Base-by-base conservation (phyloP, 2,329 filamentous ascomycete genomes). In the Penicillium sp. region DNA sequence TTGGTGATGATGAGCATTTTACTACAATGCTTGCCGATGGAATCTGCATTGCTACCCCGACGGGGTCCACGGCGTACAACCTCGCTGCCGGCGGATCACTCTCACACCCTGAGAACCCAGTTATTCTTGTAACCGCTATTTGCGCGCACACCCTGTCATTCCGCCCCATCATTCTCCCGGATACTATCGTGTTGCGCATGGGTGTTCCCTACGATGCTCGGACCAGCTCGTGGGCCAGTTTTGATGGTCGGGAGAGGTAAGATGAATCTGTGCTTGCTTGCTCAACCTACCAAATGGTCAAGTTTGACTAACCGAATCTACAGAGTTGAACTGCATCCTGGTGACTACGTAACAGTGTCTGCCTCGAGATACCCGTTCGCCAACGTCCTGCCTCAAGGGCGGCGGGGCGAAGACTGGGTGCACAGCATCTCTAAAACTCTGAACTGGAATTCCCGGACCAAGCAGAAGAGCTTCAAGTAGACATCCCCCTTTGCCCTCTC, bases 111-210 rank as follows among this genome's bases (percentile, higher is more conserved):
- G 93, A 97, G 56, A 97, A 96, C 62, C 93, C 91, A 0, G 90
- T 96, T 33, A 95, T 97, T 67, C 80, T 97, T 2, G 81, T 97
- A 4, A 95, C 90, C 1, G 86, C 91, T 34, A 95, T 97, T 40
- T 96, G 90, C 62, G 87, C 93, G 1, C 91, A 97, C 66, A 96
- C 91, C 0, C 76, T 97, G 3, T 94, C 87, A 2, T 97, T 97
- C 75, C 79, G 93, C 8, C 91, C 91, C n/a, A 93, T 97, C 57
- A 93, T 97, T 57, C 75, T 97, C 2, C 93, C 93, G 0, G 93
- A 98, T 67, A 96, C 91, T 0, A 94, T 97, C 47, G 91, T 97
- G 1, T 74, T 98, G 44, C 81, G 93, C 25, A 78, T 95, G 13
- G 93, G 91, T 8, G 90, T 97, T n/a, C 93, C 93, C 0, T 97